A percentile compares a stretch with the other conserved stretches of the same genome.
Evolutionary conservation across 2,329 filamentous ascomycete genomes (phyloP).

Genomic region (Tolypocladium guangdongense): DNA sequence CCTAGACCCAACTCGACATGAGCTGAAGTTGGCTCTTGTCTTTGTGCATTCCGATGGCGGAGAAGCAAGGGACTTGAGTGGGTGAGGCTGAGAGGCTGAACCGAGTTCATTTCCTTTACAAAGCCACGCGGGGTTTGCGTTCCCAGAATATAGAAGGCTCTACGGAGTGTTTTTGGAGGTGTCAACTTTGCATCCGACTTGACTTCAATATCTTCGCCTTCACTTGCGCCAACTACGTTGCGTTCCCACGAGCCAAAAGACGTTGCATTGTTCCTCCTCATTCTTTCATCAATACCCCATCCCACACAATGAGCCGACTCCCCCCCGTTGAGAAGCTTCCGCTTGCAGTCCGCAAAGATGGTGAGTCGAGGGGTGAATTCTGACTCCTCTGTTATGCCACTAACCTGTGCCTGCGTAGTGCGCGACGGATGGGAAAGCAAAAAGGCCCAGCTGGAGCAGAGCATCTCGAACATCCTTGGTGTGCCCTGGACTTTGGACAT

Average conservation of each 20-base stretch:
- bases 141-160: background rate
- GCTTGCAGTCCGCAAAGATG: constrained; percentile 39
- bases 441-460: constrained; percentile 30
- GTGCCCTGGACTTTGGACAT: constrained; percentile 38
- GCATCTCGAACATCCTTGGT: constrained; percentile 34
- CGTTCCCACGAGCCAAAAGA: background rate
- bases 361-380: constrained; percentile 18
- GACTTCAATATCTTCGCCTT: background rate
- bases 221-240: background rate
- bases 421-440: constrained; percentile 41
- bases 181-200: background rate
- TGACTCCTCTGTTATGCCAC: background rate
- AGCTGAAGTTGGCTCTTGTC: too few species aligned
- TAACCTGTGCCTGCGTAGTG: constrained; percentile 20
- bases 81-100: background rate
- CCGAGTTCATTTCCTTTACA: background rate
- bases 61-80: background rate
- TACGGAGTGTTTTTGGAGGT: too few species aligned
- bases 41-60: too few species aligned
- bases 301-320: constrained; percentile 18
- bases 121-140: background rate
- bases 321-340: constrained; percentile 38
- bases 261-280: background rate
- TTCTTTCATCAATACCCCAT: background rate
- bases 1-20: background rate